Percentiles rank a stretch among this genome's conserved stretches.
phyloP scores from a whole-genome alignment of 2,329 filamentous ascomycete species.

The Venturia asperata region DNA sequence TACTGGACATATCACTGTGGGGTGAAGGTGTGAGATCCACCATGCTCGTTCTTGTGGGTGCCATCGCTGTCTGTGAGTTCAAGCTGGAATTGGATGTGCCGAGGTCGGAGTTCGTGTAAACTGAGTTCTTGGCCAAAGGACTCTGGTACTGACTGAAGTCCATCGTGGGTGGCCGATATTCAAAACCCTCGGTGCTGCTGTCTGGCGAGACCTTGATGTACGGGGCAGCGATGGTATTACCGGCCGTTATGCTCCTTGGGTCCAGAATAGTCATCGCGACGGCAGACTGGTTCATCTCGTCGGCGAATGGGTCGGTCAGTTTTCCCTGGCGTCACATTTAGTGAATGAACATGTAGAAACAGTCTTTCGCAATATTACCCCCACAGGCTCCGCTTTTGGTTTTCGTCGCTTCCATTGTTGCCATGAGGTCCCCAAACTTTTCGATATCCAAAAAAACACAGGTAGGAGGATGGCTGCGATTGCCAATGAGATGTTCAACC shows the following conservation, averaged over 20 bases:
- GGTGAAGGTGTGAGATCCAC: not conserved
- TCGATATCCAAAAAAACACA: not conserved
- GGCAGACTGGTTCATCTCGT: not conserved
- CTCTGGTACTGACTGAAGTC: not conserved
- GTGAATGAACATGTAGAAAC: not conserved
- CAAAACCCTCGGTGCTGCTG: not conserved
- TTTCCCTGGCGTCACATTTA: not conserved
- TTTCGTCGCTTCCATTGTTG: not conserved
- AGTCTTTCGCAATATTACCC: not conserved
- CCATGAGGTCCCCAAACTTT: not conserved
- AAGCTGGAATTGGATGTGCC: not conserved
- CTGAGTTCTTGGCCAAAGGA: not conserved
- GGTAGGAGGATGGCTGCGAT: not conserved
- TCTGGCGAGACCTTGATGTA: constrained; percentile 3
- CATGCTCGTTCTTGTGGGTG: constrained; percentile 7
- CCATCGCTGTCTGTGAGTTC: constrained; percentile 2
- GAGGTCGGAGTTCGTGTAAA: not conserved
- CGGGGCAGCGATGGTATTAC: not conserved
- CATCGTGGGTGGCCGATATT: not conserved
- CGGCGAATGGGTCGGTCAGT: not conserved
- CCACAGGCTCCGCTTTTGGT: not conserved
- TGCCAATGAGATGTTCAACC: constrained; percentile 3
- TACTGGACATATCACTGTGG: not conserved
- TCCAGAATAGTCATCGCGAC: not conserved
- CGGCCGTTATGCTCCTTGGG: not conserved